Evolutionary conservation across 148 eudicot species (phyloP).

Genomic region (Fagopyrum homotropicum): DNA sequence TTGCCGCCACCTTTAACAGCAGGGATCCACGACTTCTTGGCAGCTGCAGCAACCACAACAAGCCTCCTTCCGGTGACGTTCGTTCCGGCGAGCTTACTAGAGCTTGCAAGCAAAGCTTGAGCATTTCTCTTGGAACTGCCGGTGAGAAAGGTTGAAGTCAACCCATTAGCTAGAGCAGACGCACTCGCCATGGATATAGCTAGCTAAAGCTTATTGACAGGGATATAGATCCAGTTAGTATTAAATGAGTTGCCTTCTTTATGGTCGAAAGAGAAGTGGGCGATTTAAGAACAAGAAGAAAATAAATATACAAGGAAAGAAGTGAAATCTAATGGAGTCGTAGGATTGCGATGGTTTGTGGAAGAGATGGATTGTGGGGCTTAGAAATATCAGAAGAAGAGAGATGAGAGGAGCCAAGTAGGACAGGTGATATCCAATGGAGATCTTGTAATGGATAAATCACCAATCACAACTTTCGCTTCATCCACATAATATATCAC

Average conservation of each 20-base stretch:
- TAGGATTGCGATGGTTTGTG: slow-evolving; percentile 12
- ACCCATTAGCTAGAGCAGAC: slow-evolving; percentile 66
- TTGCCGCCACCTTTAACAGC: slow-evolving; percentile 74
- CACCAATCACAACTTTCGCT: slow-evolving; percentile 6
- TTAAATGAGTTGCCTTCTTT: not conserved
- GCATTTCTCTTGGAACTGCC: slow-evolving; percentile 43
- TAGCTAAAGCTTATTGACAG: not conserved
- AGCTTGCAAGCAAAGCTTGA: slow-evolving; percentile 31
- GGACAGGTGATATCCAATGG: slow-evolving; percentile 63
- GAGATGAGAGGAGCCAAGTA: slow-evolving; percentile 49
- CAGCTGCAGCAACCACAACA: slow-evolving; percentile 47
- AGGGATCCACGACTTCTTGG: slow-evolving; percentile 96
- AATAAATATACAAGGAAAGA: slow-evolving; percentile 8
- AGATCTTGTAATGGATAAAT: slow-evolving; percentile 1
- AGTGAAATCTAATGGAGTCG: slow-evolving; percentile 6
- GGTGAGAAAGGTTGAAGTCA: slow-evolving; percentile 62
- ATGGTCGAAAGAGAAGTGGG: not conserved
- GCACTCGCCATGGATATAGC: slow-evolving; percentile 21
- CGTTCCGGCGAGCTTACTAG: slow-evolving; percentile 10
- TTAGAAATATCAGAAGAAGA: slow-evolving; percentile 36
- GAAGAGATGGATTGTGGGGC: slow-evolving; percentile 14
- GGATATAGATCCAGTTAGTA: not conserved
- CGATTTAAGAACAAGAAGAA: not conserved
- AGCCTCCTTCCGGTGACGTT: slow-evolving; percentile 32
- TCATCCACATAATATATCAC: slow-evolving; percentile 11